Evolutionary conservation across 1,284 basidiomycete species (phyloP).

Genomic region (Ustilago trichophora): DNA sequence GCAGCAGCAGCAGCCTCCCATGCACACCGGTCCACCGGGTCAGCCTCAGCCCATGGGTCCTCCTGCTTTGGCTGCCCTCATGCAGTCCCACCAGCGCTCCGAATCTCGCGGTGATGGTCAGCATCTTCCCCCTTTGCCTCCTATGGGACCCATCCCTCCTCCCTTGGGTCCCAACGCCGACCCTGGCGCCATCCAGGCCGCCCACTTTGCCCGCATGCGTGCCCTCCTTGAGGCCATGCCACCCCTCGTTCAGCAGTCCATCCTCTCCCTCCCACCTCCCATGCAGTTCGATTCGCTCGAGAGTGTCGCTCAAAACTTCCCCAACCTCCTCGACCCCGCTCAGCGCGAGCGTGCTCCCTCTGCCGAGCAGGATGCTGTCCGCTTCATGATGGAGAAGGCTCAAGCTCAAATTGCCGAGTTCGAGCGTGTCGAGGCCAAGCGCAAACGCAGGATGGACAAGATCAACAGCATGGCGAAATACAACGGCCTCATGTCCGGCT

Average conservation of each 20-base stretch:
- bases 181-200: conserved; percentile 47
- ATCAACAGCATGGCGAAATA: conserved; percentile 79
- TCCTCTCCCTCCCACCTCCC: conserved; percentile 60
- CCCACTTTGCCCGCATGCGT: conserved; percentile 61
- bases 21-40: conserved; percentile 5
- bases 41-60: conserved; percentile 9
- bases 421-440: conserved; percentile 50
- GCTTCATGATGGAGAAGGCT: conserved; percentile 51
- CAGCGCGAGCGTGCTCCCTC: conserved; percentile 27
- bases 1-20: conserved; percentile 2
- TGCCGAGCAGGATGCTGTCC: conserved; percentile 54
- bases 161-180: conserved; percentile 19
- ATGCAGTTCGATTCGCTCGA: conserved; percentile 64
- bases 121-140: conserved; percentile 7
- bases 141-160: conserved; percentile 22
- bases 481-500: conserved; percentile 98
- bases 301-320: conserved; percentile 55
- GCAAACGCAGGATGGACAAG: conserved; percentile 56
- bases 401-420: conserved; percentile 51
- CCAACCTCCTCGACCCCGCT: conserved; percentile 49
- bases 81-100: conserved; percentile 30
- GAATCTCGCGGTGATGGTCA: conserved; percentile 8
- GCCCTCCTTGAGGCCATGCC: conserved; percentile 61
- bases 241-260: conserved; percentile 52
- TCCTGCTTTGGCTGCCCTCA: conserved; percentile 23